phyloP scores from a whole-genome alignment of 768 basidiomycete genomes.

The Psilocybe sp. region DNA sequence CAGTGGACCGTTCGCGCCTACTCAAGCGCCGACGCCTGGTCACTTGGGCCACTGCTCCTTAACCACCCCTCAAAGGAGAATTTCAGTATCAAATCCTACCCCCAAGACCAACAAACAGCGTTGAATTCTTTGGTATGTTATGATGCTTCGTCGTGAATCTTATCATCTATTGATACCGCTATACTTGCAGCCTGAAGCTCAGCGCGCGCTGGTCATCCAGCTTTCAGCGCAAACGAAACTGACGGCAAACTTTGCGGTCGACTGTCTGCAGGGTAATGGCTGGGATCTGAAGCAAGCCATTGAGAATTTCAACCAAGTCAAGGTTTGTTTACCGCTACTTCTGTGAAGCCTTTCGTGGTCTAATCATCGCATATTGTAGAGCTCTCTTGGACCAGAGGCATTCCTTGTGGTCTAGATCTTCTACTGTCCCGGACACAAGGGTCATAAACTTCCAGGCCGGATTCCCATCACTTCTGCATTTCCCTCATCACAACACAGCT shows the following conservation, averaged over 20 bases:
- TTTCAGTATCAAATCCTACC: slow-evolving; percentile 20
- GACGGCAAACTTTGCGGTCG: slow-evolving; percentile 75
- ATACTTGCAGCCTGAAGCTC: slow-evolving; percentile 56
- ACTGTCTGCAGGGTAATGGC: slow-evolving; percentile 80
- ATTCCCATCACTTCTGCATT: no score
- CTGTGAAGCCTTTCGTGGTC: slow-evolving; percentile 8
- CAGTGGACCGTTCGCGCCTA: slow-evolving; percentile 81
- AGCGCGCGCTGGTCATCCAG: slow-evolving; percentile 68
- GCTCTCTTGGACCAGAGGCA: slow-evolving; percentile 50
- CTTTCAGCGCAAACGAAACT: slow-evolving; percentile 73
- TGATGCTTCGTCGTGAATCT: slow-evolving; percentile 6
- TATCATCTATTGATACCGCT: neutral
- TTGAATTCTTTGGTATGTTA: slow-evolving; percentile 56
- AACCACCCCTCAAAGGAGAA: no score
- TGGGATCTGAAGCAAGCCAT: slow-evolving; percentile 84
- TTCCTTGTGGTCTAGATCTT: slow-evolving; percentile 34
- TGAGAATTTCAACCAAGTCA: slow-evolving; percentile 85
- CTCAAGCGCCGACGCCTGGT: slow-evolving; percentile 80
- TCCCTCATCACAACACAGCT: no score
- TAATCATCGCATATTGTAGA: slow-evolving; percentile 27
- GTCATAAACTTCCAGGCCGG: no score
- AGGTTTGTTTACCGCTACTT: slow-evolving; percentile 48
- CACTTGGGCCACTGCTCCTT: slow-evolving; percentile 59
- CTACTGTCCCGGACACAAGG: neutral
- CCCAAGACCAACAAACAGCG: slow-evolving; percentile 47